Conservation (phyloP, 169 alveolate species). For the Eimeria tenella region DNA sequence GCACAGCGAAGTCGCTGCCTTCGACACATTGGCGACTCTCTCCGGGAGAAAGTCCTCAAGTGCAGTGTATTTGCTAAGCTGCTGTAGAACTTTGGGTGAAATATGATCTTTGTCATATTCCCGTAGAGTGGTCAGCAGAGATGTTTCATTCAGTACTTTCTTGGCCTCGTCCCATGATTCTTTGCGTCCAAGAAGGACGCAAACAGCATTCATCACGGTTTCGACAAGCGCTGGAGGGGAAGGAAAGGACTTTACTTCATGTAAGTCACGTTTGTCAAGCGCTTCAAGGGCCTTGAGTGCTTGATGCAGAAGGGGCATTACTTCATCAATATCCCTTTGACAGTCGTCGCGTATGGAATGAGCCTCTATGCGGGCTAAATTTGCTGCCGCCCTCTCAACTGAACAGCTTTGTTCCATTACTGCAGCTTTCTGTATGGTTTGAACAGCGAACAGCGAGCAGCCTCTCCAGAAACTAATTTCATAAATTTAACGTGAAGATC, state of each 20-base stretch:
- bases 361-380: slow-evolving; percentile 53
- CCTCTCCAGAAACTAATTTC: too few relatives aligned
- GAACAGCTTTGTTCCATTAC: slow-evolving; percentile 77
- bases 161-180: slow-evolving; percentile 94
- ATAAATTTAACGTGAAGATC: too few relatives aligned
- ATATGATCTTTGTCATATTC: slow-evolving; percentile 89
- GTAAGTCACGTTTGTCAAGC: slow-evolving; percentile 92
- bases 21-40: slow-evolving; percentile 83
- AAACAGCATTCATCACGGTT: slow-evolving; percentile 91
- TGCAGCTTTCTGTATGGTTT: slow-evolving; percentile 70
- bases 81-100: slow-evolving; percentile 84
- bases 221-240: slow-evolving; percentile 93
- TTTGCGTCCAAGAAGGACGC: slow-evolving; percentile 90
- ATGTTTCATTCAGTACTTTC: slow-evolving; percentile 90
- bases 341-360: slow-evolving; percentile 58
- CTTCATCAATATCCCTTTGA: slow-evolving; percentile 91
- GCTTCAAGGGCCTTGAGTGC: slow-evolving; percentile 94
- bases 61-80: slow-evolving; percentile 89
- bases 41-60: slow-evolving; percentile 89
- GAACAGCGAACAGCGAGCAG: not conserved
- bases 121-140: slow-evolving; percentile 87
- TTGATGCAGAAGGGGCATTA: slow-evolving; percentile 92
- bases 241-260: slow-evolving; percentile 92
- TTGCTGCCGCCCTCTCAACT: slow-evolving; percentile 71
- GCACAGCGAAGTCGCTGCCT: slow-evolving; percentile 92